Percentiles rank a stretch among this genome's conserved stretches.
Evolutionary conservation across 352 stramenopile genomes (phyloP).

Genomic region (Peronospora farinosa): DNA sequence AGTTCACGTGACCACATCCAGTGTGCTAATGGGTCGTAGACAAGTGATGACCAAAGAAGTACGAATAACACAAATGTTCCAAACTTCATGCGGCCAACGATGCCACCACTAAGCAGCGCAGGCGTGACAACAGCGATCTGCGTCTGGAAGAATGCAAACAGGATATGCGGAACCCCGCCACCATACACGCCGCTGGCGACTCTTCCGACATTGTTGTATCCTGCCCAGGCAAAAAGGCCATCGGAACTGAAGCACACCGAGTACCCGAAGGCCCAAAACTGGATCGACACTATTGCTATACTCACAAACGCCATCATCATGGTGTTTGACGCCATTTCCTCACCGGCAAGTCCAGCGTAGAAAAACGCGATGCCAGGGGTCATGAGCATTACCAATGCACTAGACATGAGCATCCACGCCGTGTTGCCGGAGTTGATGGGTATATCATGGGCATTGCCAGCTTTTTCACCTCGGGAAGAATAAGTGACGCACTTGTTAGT

Average conservation of each 20-base stretch:
- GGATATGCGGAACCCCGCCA: slow-evolving; percentile 52
- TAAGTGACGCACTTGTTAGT: slow-evolving; percentile 41
- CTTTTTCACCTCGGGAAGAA: slow-evolving; percentile 29
- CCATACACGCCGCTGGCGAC: slow-evolving; percentile 45
- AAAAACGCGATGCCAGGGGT: slow-evolving; percentile 67
- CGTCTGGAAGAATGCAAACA: slow-evolving; percentile 80
- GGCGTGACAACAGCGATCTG: slow-evolving; percentile 80
- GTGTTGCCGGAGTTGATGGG: slow-evolving; percentile 52
- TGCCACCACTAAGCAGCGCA: slow-evolving; percentile 67
- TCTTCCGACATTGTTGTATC: slow-evolving; percentile 52
- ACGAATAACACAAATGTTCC: slow-evolving; percentile 69
- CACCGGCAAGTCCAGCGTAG: slow-evolving; percentile 69
- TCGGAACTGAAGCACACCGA: slow-evolving; percentile 61
- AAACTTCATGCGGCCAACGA: slow-evolving; percentile 83
- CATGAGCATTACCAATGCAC: slow-evolving; percentile 69
- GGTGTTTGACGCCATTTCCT: slow-evolving; percentile 74
- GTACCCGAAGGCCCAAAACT: slow-evolving; percentile 79
- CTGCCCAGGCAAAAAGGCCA: slow-evolving; percentile 52
- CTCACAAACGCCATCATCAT: slow-evolving; percentile 79
- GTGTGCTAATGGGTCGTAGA: slow-evolving; percentile 81
- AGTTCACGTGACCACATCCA: slow-evolving; percentile 79
- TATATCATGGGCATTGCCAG: slow-evolving; percentile 24
- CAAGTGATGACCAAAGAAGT: slow-evolving; percentile 67
- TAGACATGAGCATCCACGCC: slow-evolving; percentile 58
- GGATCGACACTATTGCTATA: slow-evolving; percentile 73